Base-by-base conservation (phyloP, 306 rosid species). In the Lupinus albus region DNA sequence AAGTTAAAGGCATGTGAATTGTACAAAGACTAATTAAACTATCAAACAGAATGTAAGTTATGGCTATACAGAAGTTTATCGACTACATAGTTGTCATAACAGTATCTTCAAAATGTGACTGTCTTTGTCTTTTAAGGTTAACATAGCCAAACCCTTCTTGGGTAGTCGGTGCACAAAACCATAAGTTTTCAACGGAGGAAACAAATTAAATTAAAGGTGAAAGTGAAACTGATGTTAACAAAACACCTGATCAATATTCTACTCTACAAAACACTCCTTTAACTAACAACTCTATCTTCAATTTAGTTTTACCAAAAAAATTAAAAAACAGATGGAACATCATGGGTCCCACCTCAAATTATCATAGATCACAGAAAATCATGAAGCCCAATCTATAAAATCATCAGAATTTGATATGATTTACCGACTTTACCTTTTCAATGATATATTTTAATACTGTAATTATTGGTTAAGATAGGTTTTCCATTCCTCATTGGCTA, bases 401-500 rank as follows among this genome's bases (percentile, higher is more conserved):
- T 87, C 85, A 85, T 85, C 79, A 79, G 88, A 79, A 75, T 77
- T 67, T 64, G 81, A 90, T 87, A 78, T 82, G 85, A 87, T 84
- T 85, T 62, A 84, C 96, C 95, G 96, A 90, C 92, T 87, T 83
- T 74, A 67, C 77, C 68, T 79, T 79, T 75, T 58, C 72, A 57
- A 67, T 88, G 72, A 63, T 84, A 63, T 84, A 78, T 75, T 80
- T 82, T 73, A 74, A 62, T 50, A 49, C 41, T 75, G 77, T 45
- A 60, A 82, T 70, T 72, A 76, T 78, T 52, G 73, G 68, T 61
- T 59, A 73, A 74, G 55, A 61, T 67, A 72, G 32, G 70, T 70
- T 72, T 71, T 53, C 18, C 39, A 35, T 66, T 52, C 61, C 61
- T 63, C 30, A 78, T 78, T 84, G 87, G 84, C 48, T 33, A 33